phyloP scores from a whole-genome alignment of 1,284 basidiomycete genomes.

The Fomitopsis betulina region DNA sequence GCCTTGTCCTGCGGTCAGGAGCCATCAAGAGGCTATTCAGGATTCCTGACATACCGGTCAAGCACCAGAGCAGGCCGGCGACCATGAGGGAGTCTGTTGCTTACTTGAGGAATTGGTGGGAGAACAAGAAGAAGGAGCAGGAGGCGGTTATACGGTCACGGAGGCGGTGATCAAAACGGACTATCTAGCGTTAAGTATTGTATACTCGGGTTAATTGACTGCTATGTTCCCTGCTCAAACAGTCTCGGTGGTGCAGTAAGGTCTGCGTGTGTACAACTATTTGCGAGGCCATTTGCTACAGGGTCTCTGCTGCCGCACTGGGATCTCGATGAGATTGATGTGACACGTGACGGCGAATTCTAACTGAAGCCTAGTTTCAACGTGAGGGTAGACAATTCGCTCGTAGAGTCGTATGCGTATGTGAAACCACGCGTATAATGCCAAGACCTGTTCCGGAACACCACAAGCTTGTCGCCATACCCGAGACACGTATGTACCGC shows the following conservation, averaged over 20 bases:
- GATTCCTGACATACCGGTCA: slow-evolving; percentile 41
- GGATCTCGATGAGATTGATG: no score
- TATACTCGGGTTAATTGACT: slow-evolving; percentile 3
- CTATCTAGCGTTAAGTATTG: background rate
- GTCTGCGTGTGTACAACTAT: background rate
- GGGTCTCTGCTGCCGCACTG: no score
- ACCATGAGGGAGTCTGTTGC: slow-evolving; percentile 27
- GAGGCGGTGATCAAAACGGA: background rate
- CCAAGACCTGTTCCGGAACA: background rate
- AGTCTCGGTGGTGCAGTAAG: background rate
- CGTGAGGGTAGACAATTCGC: no score
- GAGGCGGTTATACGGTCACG: slow-evolving; percentile 11
- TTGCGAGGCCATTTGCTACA: no score
- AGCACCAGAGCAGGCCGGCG: slow-evolving; percentile 17
- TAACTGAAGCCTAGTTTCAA: no score
- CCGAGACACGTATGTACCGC: background rate
- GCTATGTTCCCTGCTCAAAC: background rate
- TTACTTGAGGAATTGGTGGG: slow-evolving; percentile 26
- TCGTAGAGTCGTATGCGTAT: background rate
- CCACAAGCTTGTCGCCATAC: background rate
- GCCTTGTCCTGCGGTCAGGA: slow-evolving; percentile 41
- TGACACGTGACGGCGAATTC: background rate
- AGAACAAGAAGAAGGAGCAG: slow-evolving; percentile 19
- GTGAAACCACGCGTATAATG: background rate
- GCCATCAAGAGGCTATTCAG: slow-evolving; percentile 41